A percentile compares a stretch with the other conserved stretches of the same genome.
Conservation (phyloP, 495 filamentous ascomycete genomes). For the Aeminium ludgeri region DNA sequence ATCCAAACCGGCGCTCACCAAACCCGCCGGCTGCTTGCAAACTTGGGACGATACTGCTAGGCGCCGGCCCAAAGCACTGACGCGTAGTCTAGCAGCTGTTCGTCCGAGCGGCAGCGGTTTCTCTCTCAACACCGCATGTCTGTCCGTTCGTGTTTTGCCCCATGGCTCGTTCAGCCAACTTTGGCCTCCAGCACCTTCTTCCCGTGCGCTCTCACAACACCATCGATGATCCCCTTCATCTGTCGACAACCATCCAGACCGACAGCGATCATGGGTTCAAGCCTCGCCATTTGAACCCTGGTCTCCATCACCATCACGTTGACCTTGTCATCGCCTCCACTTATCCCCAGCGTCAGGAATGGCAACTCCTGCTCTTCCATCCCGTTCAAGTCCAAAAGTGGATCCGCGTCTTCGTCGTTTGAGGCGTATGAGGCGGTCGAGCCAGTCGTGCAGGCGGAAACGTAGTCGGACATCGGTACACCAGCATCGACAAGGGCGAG, state of each 20-base stretch:
- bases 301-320: conserved; percentile 71
- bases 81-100: too few species aligned
- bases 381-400: conserved; percentile 71
- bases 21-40: too few species aligned
- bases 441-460: conserved; percentile 74
- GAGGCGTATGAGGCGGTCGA: conserved; percentile 48
- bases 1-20: too few species aligned
- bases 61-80: too few species aligned
- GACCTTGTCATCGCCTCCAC: conserved; percentile 44
- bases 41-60: too few species aligned
- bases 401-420: conserved; percentile 55
- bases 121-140: too few species aligned
- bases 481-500: conserved; percentile 89
- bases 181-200: conserved; percentile 39
- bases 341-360: conserved; percentile 65
- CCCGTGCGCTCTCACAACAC: conserved; percentile 49
- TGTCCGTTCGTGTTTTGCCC: too few species aligned
- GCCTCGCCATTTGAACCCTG: conserved; percentile 50
- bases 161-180: conserved; percentile 4
- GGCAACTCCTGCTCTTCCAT: conserved; percentile 84
- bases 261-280: conserved; percentile 84
- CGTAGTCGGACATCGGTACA: conserved; percentile 81
- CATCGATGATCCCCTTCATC: conserved; percentile 60
- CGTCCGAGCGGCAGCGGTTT: too few species aligned
- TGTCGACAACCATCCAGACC: conserved; percentile 84